Percentiles rank a stretch among this genome's conserved stretches.
phyloP scores from a whole-genome alignment of 345 rosid genomes.

The Orychophragmus violaceus region DNA sequence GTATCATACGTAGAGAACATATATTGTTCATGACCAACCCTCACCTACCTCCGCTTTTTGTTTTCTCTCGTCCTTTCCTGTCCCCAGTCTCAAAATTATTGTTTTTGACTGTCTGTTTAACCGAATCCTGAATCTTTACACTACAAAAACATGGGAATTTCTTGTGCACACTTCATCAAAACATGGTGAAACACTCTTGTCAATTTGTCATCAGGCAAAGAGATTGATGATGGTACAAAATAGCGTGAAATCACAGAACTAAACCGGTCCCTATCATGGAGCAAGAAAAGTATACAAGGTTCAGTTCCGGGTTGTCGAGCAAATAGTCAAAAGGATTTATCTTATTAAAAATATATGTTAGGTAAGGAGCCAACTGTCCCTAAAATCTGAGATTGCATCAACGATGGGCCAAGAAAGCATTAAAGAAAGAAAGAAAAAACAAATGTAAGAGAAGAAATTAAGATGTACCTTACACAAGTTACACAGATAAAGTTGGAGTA shows the following conservation, averaged over 20 bases:
- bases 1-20: too few relatives aligned
- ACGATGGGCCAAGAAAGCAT: background rate
- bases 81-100: too few relatives aligned
- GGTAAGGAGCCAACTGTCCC: background rate
- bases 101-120: too few relatives aligned
- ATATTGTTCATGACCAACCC: too few relatives aligned
- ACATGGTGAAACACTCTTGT: background rate
- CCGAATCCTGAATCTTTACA: too few relatives aligned
- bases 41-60: too few relatives aligned
- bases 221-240: background rate
- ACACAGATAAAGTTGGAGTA: constrained; percentile 13
- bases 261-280: background rate
- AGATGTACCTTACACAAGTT: constrained; percentile 34
- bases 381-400: background rate
- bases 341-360: background rate
- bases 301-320: background rate
- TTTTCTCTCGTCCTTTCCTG: too few relatives aligned
- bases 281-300: background rate
- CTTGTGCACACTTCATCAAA: constrained; percentile 22
- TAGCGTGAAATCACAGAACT: background rate
- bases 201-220: background rate
- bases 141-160: constrained; percentile 25
- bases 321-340: background rate
- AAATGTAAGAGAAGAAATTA: background rate
- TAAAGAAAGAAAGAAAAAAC: background rate